phyloP scores from a whole-genome alignment of 805 yeast species.

The Jamesozyma spencerorum region DNA sequence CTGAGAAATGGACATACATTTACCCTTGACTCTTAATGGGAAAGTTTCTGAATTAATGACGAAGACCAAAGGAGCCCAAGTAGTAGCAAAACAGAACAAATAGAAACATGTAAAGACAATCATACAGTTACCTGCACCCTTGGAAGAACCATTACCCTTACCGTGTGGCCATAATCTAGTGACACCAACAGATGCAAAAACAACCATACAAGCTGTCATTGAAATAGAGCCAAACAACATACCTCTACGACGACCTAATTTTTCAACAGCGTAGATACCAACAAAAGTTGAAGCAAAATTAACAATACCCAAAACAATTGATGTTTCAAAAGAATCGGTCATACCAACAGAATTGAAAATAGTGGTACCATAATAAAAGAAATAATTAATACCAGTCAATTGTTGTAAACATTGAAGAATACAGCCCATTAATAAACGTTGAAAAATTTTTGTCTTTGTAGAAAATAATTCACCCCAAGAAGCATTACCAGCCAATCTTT shows the following conservation, averaged over 20 bases:
- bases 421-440: slow-evolving; percentile 1
- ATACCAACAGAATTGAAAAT: slow-evolving; percentile 3
- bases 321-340: slow-evolving; percentile 2
- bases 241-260: slow-evolving; percentile 2
- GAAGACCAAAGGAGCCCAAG: slow-evolving; percentile 2
- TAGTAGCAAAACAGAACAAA: slow-evolving; percentile 2
- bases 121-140: slow-evolving; percentile 4
- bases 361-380: slow-evolving; percentile 3
- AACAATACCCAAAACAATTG: slow-evolving; percentile 2
- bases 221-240: not conserved
- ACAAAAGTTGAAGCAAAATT: not conserved
- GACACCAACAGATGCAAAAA: slow-evolving; percentile 2
- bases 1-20: slow-evolving; percentile 1
- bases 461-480: slow-evolving; percentile 31
- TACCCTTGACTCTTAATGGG: slow-evolving; percentile 2
- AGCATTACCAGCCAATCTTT: slow-evolving; percentile 51
- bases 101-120: slow-evolving; percentile 2
- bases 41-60: slow-evolving; percentile 1
- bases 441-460: not conserved
- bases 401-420: slow-evolving; percentile 2
- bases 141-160: not conserved
- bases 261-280: slow-evolving; percentile 1
- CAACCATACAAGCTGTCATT: slow-evolving; percentile 1
- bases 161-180: slow-evolving; percentile 1
- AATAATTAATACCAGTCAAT: slow-evolving; percentile 2